phyloP scores from a whole-genome alignment of 805 yeast genomes.

The Saccharomycopsis selenospora region DNA sequence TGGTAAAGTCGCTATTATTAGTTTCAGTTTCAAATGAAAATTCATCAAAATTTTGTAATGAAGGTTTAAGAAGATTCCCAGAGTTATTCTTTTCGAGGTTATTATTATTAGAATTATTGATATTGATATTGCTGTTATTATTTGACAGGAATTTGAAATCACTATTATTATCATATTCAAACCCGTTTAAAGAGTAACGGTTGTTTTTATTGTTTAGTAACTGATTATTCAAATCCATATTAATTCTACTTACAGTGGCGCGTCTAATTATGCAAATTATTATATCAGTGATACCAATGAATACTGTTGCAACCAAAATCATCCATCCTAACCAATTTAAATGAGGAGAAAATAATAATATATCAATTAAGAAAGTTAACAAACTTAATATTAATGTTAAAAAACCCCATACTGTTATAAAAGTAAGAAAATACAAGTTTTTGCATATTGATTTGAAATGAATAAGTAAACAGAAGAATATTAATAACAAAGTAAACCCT shows the following conservation, averaged over 20 bases:
- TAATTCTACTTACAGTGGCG: neutral
- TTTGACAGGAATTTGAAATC: too few species aligned
- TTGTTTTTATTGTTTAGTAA: neutral
- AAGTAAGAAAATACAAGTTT: neutral
- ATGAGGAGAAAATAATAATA: neutral
- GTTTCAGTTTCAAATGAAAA: neutral
- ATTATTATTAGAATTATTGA: neutral
- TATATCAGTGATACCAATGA: neutral
- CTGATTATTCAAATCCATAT: neutral
- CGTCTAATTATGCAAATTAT: neutral
- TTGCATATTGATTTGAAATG: neutral
- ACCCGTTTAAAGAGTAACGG: neutral
- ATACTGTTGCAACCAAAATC: neutral
- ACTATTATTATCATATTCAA: neutral
- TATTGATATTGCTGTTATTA: too few species aligned
- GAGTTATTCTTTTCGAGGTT: neutral
- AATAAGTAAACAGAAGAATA: neutral
- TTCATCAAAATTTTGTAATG: neutral
- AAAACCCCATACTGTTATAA: neutral
- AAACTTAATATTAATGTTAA: neutral
- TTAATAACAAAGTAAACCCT: neutral
- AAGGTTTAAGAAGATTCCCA: neutral
- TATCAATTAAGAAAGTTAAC: neutral
- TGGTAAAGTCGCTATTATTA: neutral
- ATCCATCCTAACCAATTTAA: neutral